Percentiles rank a stretch among this genome's conserved stretches.
These are phyloP conservation scores for Spathaspora sp. DNA, from an alignment of 805 yeast genomes.

Conservation along the genomic window DNA sequence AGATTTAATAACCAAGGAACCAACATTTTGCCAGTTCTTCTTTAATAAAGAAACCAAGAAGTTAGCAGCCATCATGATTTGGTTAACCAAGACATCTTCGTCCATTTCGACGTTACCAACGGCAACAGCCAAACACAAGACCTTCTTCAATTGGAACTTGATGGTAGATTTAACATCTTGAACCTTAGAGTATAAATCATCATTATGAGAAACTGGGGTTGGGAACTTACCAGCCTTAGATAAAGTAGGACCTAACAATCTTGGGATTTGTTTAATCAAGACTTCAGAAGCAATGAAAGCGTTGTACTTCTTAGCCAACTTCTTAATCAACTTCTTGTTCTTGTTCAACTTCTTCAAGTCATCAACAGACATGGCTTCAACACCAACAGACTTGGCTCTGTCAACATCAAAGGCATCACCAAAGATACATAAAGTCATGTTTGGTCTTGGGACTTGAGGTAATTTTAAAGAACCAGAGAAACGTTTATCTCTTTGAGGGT, in stretches of 20 bases:
- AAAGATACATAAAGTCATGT: constrained; percentile 99
- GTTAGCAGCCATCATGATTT: constrained; percentile 98
- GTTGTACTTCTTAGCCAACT: constrained; percentile 99
- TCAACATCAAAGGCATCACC: constrained; percentile 99
- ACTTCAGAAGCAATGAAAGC: constrained; percentile 99
- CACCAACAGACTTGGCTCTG: constrained; percentile 99
- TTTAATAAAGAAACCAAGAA: constrained; percentile 97
- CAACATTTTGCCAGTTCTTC: constrained; percentile 99
- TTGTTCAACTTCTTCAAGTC: constrained; percentile 99
- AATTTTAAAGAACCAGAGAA: constrained; percentile 99
- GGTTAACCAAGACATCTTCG: constrained; percentile 93
- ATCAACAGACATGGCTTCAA: constrained; percentile 99
- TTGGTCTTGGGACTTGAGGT: constrained; percentile 99
- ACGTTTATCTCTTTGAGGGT: constrained; percentile 99
- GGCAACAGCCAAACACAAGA: constrained; percentile 98
- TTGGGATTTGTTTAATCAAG: constrained; percentile 99
- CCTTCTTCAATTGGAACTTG: constrained; percentile 99
- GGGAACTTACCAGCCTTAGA: constrained; percentile 99
- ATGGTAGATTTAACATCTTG: constrained; percentile 98
- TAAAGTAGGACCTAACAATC: constrained; percentile 99
- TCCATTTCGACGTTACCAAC: constrained; percentile 99
- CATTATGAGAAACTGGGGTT: constrained; percentile 99
- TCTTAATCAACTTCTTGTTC: constrained; percentile 99
- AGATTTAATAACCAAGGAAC: constrained; percentile 97
- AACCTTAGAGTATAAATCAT: constrained; percentile 94